Evolutionary conservation across 2,329 filamentous ascomycete genomes (phyloP).

Genomic region (Botrytis paeoniae): DNA sequence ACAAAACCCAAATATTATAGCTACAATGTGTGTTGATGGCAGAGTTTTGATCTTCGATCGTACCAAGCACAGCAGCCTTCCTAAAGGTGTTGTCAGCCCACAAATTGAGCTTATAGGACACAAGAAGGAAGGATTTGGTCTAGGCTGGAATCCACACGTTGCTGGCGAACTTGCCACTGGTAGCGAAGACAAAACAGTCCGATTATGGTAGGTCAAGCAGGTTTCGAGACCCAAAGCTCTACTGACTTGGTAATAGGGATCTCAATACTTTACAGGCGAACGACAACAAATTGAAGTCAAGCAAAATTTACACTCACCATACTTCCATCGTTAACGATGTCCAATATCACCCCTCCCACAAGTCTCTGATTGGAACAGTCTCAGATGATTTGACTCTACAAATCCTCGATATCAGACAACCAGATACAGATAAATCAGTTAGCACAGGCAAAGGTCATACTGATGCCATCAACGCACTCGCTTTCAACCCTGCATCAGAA

Average conservation of each 20-base stretch:
- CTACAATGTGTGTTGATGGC: constrained; percentile 84
- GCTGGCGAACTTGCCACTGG: constrained; percentile 81
- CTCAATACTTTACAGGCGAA: constrained; percentile 70
- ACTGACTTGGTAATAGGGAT: constrained; percentile 55
- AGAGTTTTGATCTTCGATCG: constrained; percentile 92
- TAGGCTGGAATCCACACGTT: constrained; percentile 84
- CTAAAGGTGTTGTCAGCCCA: constrained; percentile 52
- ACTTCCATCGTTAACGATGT: constrained; percentile 93
- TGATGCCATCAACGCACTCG: constrained; percentile 92
- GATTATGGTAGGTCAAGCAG: constrained; percentile 66
- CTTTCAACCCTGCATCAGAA: constrained; percentile 92
- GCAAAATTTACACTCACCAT: constrained; percentile 81
- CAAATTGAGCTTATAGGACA: constrained; percentile 74
- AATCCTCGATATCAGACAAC: constrained; percentile 79
- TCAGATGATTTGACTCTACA: constrained; percentile 94
- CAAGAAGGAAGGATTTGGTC: constrained; percentile 82
- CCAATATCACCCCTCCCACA: constrained; percentile 86
- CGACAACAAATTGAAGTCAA: constrained; percentile 67
- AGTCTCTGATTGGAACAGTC: constrained; percentile 83
- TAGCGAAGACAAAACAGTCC: constrained; percentile 87
- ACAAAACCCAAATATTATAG: constrained; percentile 95
- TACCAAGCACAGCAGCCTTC: constrained; percentile 82
- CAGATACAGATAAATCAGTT: constrained; percentile 63
- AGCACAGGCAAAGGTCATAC: constrained; percentile 73
- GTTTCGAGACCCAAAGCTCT: background rate